phyloP scores from a whole-genome alignment of 257 asterid genomes.

The Nemophila menziesii region DNA sequence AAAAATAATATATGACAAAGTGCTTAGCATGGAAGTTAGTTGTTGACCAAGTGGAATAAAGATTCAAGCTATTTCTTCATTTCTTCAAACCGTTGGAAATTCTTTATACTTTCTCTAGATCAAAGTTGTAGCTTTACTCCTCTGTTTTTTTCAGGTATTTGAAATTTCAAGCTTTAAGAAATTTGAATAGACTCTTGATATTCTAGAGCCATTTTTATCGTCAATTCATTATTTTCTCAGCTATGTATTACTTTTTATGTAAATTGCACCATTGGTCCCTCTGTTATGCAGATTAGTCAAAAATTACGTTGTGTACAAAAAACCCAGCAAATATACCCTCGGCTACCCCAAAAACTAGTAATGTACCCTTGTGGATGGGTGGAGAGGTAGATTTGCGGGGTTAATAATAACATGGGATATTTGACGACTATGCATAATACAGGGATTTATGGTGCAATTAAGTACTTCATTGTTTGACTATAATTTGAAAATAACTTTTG shows the following conservation, averaged over 20 bases:
- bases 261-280: too few relatives aligned
- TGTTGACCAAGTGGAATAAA: conserved; percentile 19
- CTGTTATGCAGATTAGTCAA: too few relatives aligned
- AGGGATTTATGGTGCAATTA: conserved; percentile 15
- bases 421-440: too few relatives aligned
- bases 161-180: conserved; percentile 6
- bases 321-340: too few relatives aligned
- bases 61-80: not conserved
- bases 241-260: too few relatives aligned
- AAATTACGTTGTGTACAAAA: too few relatives aligned
- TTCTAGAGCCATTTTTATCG: not conserved
- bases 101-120: not conserved
- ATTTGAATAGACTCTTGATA: conserved; percentile 20
- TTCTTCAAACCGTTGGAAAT: not conserved
- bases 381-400: not conserved
- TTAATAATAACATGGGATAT: conserved; percentile 10
- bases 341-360: too few relatives aligned
- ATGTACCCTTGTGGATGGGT: too few relatives aligned
- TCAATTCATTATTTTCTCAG: not conserved
- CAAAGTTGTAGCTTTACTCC: too few relatives aligned
- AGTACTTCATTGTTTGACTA: conserved; percentile 16
- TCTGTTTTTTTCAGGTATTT: not conserved
- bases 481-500: conserved; percentile 11
- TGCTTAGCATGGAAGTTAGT: conserved; percentile 21
- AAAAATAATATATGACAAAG: conserved; percentile 27